A percentile compares a stretch with the other conserved stretches of the same genome.
Conservation (phyloP, 805 yeast genomes). For the Myxozyma mucilagina region DNA sequence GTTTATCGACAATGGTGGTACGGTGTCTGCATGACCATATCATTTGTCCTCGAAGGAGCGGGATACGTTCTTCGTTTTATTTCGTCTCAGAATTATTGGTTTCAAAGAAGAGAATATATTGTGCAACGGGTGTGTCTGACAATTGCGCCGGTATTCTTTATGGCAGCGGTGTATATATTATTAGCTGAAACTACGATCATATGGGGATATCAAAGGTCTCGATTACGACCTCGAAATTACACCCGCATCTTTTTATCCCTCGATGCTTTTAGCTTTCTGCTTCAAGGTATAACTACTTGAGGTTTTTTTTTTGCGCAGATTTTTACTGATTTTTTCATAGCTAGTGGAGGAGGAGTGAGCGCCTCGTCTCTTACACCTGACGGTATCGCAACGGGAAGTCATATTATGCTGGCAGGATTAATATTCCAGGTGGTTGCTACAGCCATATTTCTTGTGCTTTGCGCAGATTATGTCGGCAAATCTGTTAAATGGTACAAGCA, state of each 20-base stretch:
- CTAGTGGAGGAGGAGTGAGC: slow-evolving; percentile 65
- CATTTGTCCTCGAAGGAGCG: slow-evolving; percentile 53
- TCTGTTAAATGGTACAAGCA: not conserved
- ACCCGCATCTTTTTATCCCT: slow-evolving; percentile 64
- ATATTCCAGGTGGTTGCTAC: slow-evolving; percentile 74
- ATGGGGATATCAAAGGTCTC: slow-evolving; percentile 54
- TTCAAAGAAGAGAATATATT: slow-evolving; percentile 48
- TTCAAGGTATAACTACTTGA: slow-evolving; percentile 47
- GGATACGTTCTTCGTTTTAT: slow-evolving; percentile 67
- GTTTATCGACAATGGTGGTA: slow-evolving; percentile 65
- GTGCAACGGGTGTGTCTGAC: slow-evolving; percentile 70
- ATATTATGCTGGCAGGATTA: slow-evolving; percentile 75
- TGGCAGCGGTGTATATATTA: slow-evolving; percentile 79
- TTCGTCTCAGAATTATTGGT: slow-evolving; percentile 40
- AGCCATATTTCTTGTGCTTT: slow-evolving; percentile 51
- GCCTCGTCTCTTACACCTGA: slow-evolving; percentile 41
- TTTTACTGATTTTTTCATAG: not conserved
- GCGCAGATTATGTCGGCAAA: not conserved
- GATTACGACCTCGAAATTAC: slow-evolving; percentile 57
- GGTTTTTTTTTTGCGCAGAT: not conserved
- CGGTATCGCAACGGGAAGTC: slow-evolving; percentile 50
- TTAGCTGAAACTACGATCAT: slow-evolving; percentile 67
- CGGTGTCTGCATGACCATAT: slow-evolving; percentile 55
- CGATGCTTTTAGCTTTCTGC: slow-evolving; percentile 61
- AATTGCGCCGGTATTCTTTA: slow-evolving; percentile 77